Conservation (phyloP, 225 moss, liverwort and hornwort genomes). For the Sphagnum tenellum region DNA sequence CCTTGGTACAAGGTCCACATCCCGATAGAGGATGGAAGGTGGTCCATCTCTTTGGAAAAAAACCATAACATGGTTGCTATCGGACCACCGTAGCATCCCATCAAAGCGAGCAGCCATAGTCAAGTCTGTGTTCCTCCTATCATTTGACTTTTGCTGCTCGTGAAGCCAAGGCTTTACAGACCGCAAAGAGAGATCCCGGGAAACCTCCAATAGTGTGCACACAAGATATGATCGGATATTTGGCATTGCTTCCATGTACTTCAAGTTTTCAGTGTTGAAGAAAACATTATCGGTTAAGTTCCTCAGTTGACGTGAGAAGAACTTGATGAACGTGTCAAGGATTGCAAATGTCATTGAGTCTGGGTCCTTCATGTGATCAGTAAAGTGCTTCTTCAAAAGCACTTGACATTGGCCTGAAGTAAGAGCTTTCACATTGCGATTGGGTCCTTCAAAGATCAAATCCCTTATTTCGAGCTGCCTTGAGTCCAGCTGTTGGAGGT, state of each 20-base stretch:
- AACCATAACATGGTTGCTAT: conserved; percentile 56
- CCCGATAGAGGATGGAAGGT: conserved; percentile 33
- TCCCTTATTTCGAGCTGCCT: conserved; percentile 25
- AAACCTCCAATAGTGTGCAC: conserved; percentile 29
- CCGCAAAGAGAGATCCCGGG: conserved; percentile 41
- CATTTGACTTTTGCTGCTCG: conserved; percentile 33
- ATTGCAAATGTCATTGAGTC: conserved; percentile 43
- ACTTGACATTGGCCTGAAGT: conserved; percentile 15
- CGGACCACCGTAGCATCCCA: conserved; percentile 55
- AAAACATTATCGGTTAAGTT: conserved; percentile 32
- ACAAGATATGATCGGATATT: conserved; percentile 36
- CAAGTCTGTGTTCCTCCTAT: conserved; percentile 26
- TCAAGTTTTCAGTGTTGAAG: conserved; percentile 34
- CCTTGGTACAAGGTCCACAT: conserved; percentile 29
- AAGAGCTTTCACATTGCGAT: conserved; percentile 29
- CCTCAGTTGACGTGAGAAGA: conserved; percentile 40
- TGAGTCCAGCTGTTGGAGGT: conserved; percentile 32
- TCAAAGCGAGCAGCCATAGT: conserved; percentile 44
- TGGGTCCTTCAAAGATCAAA: conserved; percentile 20
- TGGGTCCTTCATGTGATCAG: conserved; percentile 25
- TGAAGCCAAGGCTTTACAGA: conserved; percentile 66
- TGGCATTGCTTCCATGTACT: conserved; percentile 28
- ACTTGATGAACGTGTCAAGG: conserved; percentile 44
- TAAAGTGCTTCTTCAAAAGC: conserved; percentile 32
- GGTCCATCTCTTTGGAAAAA: conserved; percentile 49